A percentile compares a stretch with the other conserved stretches of the same genome.
Evolutionary conservation across 257 asterid genomes (phyloP).

Genomic region (Solanum bulbocastanum): DNA sequence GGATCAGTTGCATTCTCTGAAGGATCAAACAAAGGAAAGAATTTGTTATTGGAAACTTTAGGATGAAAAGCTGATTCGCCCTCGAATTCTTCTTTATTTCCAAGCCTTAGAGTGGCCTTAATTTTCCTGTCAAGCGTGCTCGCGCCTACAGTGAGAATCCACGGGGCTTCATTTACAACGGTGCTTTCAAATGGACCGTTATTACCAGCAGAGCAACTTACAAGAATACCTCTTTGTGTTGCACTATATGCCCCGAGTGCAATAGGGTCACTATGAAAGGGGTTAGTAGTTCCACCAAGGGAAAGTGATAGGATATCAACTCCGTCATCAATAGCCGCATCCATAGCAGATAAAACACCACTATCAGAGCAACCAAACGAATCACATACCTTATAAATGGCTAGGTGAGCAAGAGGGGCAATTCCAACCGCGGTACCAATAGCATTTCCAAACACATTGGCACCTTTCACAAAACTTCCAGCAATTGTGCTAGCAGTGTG

Average conservation of each 20-base stretch:
- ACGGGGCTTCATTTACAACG: constrained; percentile 19
- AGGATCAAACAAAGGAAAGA: constrained; percentile 11
- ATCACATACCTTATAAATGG: constrained; percentile 16
- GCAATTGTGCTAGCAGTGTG: constrained; percentile 21
- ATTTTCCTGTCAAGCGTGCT: constrained; percentile 21
- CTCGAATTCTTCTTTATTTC: constrained; percentile 5
- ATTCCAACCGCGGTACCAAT: constrained; percentile 21
- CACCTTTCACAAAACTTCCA: constrained; percentile 15
- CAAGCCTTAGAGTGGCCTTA: constrained; percentile 8
- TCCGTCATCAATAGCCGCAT: constrained; percentile 26
- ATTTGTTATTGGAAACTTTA: not conserved
- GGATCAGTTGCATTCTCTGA: not conserved
- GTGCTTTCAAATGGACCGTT: constrained; percentile 5
- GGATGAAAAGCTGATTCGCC: constrained; percentile 23
- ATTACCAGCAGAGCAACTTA: constrained; percentile 23
- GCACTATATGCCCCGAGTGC: constrained; percentile 26
- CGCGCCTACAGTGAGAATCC: constrained; percentile 38
- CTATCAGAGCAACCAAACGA: not conserved
- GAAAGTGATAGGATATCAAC: constrained; percentile 26
- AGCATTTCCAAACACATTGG: constrained; percentile 13
- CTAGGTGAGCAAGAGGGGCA: constrained; percentile 24
- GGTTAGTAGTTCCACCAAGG: constrained; percentile 4
- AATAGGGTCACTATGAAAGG: constrained; percentile 9
- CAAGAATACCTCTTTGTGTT: constrained; percentile 15
- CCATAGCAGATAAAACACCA: constrained; percentile 22